phyloP scores from a whole-genome alignment of 768 basidiomycete species.

The Boletus huronensis region DNA sequence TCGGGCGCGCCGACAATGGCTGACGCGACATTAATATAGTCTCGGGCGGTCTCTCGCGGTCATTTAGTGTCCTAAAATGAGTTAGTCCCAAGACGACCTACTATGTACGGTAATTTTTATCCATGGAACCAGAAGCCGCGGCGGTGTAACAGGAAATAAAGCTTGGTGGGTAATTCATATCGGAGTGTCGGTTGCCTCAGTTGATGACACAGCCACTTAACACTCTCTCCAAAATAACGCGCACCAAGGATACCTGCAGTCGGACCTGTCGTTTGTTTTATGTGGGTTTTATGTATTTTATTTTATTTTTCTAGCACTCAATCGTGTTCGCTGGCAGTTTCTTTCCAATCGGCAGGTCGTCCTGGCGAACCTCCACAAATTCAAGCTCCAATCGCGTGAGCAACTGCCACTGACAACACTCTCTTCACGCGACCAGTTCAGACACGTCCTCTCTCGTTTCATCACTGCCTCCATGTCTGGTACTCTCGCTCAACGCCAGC shows the following conservation, averaged over 20 bases:
- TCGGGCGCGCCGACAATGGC: too few relatives aligned
- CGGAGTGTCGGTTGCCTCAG: neutral
- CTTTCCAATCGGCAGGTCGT: conserved; percentile 27
- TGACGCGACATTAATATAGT: neutral
- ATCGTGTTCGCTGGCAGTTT: conserved; percentile 1
- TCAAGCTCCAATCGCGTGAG: conserved; percentile 28
- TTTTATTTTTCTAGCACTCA: neutral
- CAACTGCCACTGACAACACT: conserved; percentile 44
- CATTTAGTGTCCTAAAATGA: neutral
- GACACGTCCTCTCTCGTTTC: conserved; percentile 51
- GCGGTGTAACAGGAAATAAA: neutral
- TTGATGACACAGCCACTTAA: conserved; percentile 12
- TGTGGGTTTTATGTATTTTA: neutral
- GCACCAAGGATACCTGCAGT: conserved; percentile 20
- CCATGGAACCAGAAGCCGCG: neutral
- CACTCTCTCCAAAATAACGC: conserved; percentile 12
- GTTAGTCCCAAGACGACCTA: neutral
- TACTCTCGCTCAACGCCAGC: conserved; percentile 20
- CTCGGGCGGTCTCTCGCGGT: neutral
- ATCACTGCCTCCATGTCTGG: conserved; percentile 49
- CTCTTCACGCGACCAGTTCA: conserved; percentile 53
- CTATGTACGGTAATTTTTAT: neutral
- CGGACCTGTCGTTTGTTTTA: conserved; percentile 25
- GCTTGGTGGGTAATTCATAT: neutral
- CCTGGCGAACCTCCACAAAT: conserved; percentile 28